These are phyloP conservation scores for Colletotrichum sp. DNA, from an alignment of 2,329 filamentous ascomycete species.

Conservation along the genomic window DNA sequence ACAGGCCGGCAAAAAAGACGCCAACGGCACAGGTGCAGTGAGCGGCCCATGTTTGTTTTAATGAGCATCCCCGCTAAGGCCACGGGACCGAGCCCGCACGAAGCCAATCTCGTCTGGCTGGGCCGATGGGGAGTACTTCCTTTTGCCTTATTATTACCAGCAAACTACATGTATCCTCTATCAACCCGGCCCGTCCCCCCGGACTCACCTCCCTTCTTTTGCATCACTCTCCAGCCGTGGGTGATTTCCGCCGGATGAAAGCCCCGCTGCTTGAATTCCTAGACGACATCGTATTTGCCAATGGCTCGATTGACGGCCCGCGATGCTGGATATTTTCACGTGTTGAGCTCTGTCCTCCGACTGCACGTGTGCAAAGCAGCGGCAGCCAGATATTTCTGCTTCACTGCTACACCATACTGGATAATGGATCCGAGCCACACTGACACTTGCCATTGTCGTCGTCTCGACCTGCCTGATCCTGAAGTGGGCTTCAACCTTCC, in stretches of 20 bases:
- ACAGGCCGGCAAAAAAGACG: not conserved
- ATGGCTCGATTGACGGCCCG: not conserved
- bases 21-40: not conserved
- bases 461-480: not conserved
- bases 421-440: not conserved
- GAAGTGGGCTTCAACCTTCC: not conserved
- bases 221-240: constrained; percentile 10
- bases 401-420: not conserved
- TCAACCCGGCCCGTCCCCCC: not conserved
- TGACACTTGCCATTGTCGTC: not conserved
- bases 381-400: not conserved
- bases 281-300: constrained; percentile 19
- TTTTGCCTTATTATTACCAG: no score
- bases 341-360: not conserved
- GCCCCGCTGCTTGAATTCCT: constrained; percentile 16
- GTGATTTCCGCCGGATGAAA: constrained; percentile 14
- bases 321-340: not conserved
- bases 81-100: not conserved
- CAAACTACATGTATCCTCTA: not conserved
- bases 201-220: constrained; percentile 4
- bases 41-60: constrained; percentile 14
- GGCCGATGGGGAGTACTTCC: not conserved
- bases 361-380: not conserved
- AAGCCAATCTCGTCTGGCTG: constrained; percentile 4
- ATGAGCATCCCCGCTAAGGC: constrained; percentile 9